Base-by-base conservation (phyloP, 768 basidiomycete genomes). In the Hericium alpestre region DNA sequence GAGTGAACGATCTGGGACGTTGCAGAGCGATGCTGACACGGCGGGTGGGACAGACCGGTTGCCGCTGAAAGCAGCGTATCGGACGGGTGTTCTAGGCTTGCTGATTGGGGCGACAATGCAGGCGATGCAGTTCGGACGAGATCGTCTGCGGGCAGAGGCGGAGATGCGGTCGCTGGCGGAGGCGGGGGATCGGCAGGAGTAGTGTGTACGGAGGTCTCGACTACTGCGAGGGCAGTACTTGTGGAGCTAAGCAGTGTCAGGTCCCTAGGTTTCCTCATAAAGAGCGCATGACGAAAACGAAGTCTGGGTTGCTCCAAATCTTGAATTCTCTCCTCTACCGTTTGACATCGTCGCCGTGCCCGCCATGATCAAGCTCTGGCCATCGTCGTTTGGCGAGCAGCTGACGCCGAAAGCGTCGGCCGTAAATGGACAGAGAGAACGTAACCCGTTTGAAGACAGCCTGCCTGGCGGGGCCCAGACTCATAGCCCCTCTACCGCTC, bases 291-390 rank as follows among this genome's bases (percentile, higher is more conserved):
- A 32, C 32, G 32, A 32, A 32, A 10, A 32, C 32, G 32, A 32
- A 32, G 32, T 32, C 32, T 32, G 32, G 32, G 32, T 10, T 32
- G 32, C 32, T 32, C 32, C 32, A 32, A 32, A 32, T 32, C 6
- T n/a, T n/a, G n/a, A n/a, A n/a, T n/a, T 41, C 56, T 55, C 48
- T 25, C 25, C 15, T 53, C 61, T 48, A 53, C 16, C 54, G n/a
- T 46, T 15, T 41, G 22, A 15, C 20, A 16, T 18, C 22, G 9
- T n/a, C 11, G 9, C 57, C 46, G 54, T 52, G 5, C 15, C 61
- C 0, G 67, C 69, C 55, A 86, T 88, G 82, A 74, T 89, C 62
- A 84, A 81, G 66, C 73, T 88, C 59, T 86, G 88, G 88, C 79
- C 83, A 16, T 66, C 74, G 65, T 52, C 66, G 65, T 55, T 68